Percentiles rank a stretch among this genome's conserved stretches.
These are phyloP conservation scores for Claviceps cyperi DNA, from an alignment of 2,329 filamentous ascomycete species.

Conservation along the genomic window DNA sequence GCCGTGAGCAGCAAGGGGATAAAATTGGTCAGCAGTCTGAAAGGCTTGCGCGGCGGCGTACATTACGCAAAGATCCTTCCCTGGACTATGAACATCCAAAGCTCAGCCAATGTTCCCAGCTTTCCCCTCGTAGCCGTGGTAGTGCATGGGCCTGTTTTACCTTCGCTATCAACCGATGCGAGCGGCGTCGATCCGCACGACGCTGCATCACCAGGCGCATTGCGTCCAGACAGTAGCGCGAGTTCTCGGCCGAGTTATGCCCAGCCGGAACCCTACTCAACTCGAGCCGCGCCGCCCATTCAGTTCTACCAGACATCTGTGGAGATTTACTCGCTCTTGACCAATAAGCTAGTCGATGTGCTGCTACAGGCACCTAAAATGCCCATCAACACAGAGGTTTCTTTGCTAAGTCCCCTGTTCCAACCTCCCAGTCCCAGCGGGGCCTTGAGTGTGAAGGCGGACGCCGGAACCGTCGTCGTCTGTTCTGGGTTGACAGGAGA, in stretches of 20 bases:
- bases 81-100: conserved; percentile 43
- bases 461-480: conserved; percentile 56
- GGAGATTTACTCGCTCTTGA: conserved; percentile 73
- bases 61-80: conserved; percentile 71
- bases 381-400: conserved; percentile 37
- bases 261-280: conserved; percentile 22
- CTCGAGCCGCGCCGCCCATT: conserved; percentile 24
- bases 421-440: conserved; percentile 56
- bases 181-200: conserved; percentile 21
- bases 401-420: conserved; percentile 48
- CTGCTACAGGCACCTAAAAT: conserved; percentile 57
- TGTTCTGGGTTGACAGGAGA: conserved; percentile 77
- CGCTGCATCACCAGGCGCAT: conserved; percentile 20
- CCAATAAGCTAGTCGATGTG: conserved; percentile 55
- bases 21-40: conserved; percentile 54
- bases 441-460: conserved; percentile 58
- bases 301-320: conserved; percentile 73
- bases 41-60: conserved; percentile 66
- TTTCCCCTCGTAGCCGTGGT: conserved; percentile 68
- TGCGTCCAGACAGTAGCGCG: conserved; percentile 25
- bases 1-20: conserved; percentile 57
- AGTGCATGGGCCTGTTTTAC: conserved; percentile 60
- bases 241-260: conserved; percentile 26
- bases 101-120: conserved; percentile 45
- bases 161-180: conserved; percentile 22